Evolutionary conservation across 225 moss, liverwort and hornwort genomes (phyloP), one percentile per base, ranked within the genome.

Genomic region (Bryum argenteum): DNA sequence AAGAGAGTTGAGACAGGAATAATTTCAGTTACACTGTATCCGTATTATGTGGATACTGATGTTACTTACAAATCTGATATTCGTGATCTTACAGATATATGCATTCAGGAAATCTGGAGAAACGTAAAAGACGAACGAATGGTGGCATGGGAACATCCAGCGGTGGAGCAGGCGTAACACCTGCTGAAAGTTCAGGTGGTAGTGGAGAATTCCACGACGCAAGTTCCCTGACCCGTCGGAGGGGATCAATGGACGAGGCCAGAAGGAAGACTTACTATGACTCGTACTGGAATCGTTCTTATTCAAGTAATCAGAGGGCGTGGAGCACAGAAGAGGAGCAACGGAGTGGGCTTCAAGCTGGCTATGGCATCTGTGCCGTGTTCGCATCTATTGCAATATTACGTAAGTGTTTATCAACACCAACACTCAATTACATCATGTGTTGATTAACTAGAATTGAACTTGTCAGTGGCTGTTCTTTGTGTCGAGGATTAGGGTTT

Each of bases 241-340:
- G 71, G 59, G 2, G 5, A 2, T 68, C 78, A 57, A 75, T 74
- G 70, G 74, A 73, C 20, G 85, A 85, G 70, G 0, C 19, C 38
- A 0, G 10, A 9, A 81, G 68, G 22, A 10, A 73, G 52, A 64
- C 4, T 41, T 79, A 82, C 66, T 79, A 79, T 68, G 79, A 82
- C 54, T 77, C 77, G 8, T 83, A 86, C 51, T 83, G 86, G 86
- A 54, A 80, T 69, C 79, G 82, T 44, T 22, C 81, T n/a, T 81
- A 82, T 70, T 60, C 76, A 41, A 77, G 57, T 63, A 82, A 81
- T 45, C 81, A 79, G 81, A 78, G 85, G 53, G 15, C 75, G 50
- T 85, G 85, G 85, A 82, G 71, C 74, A 70, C 68, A 56, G 82
- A 79, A 54, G 73, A 75, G 57, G 86, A 69, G 10, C 67, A 74